These are phyloP conservation scores for Nicotiana sylvestris DNA, from an alignment of 257 asterid species.

Conservation along the genomic window DNA sequence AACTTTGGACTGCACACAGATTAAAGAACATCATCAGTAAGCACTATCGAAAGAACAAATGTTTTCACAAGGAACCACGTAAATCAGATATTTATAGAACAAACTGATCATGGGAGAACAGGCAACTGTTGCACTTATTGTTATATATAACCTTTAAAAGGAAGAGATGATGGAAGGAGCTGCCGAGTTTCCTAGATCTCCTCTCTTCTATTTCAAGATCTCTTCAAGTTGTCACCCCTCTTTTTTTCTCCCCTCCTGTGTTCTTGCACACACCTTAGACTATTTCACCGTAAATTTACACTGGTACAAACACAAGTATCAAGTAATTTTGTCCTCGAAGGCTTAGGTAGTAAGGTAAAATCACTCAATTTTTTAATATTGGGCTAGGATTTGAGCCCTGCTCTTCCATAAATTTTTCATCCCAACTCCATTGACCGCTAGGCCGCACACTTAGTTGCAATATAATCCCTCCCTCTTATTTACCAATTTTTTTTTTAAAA, in stretches of 20 bases:
- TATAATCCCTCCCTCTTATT: neutral
- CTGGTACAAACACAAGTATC: neutral
- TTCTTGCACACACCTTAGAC: neutral
- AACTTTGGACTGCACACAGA: conserved; percentile 42
- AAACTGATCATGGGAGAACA: neutral
- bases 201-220: neutral
- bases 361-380: neutral
- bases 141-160: no score
- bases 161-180: neutral
- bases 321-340: neutral
- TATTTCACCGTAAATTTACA: neutral
- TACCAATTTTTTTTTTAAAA: neutral
- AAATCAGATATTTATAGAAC: neutral
- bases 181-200: neutral
- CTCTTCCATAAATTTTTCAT: neutral
- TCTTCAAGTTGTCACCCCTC: neutral
- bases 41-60: neutral
- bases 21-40: neutral
- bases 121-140: neutral
- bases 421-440: neutral
- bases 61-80: neutral
- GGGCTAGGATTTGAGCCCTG: neutral
- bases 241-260: neutral
- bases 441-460: neutral
- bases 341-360: neutral